Conservation (phyloP, 1,284 basidiomycete species). For the Cryptococcus maquisensis region DNA sequence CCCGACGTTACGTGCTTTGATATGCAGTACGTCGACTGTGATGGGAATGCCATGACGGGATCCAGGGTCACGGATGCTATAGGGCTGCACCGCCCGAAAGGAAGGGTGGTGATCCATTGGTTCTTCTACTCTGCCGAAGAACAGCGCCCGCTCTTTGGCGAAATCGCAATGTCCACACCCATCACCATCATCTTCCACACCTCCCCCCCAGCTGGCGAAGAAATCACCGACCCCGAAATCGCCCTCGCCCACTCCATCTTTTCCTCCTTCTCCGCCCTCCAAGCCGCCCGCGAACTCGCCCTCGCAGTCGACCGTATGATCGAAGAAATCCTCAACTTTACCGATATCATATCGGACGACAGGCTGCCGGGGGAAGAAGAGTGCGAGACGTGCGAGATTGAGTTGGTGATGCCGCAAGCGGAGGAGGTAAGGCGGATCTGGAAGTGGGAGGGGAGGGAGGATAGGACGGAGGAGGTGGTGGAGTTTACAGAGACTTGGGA, state of each 20-base stretch:
- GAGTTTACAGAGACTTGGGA: not conserved
- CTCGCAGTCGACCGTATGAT: not conserved
- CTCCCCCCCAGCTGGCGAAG: not conserved
- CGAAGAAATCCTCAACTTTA: not conserved
- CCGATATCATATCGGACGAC: not conserved
- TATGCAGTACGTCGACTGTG: not conserved
- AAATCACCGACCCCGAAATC: not conserved
- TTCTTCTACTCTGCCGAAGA: not conserved
- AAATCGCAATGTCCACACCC: not conserved
- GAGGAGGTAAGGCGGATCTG: not conserved
- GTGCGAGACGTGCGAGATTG: not conserved
- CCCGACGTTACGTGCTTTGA: not conserved
- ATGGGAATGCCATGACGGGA: not conserved
- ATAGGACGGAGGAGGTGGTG: not conserved
- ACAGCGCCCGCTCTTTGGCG: constrained; percentile 1
- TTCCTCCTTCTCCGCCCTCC: not conserved
- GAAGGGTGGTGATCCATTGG: not conserved
- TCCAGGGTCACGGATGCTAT: not conserved
- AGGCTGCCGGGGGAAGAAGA: not conserved
- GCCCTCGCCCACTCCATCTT: not conserved
- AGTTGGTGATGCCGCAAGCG: not conserved
- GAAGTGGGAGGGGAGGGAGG: not conserved
- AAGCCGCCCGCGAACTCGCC: not conserved
- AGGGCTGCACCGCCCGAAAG: not conserved
- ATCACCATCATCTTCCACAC: constrained; percentile 3